These are phyloP conservation scores for Solanum chacoense DNA, from an alignment of 305 asterid species.

Conservation along the genomic window DNA sequence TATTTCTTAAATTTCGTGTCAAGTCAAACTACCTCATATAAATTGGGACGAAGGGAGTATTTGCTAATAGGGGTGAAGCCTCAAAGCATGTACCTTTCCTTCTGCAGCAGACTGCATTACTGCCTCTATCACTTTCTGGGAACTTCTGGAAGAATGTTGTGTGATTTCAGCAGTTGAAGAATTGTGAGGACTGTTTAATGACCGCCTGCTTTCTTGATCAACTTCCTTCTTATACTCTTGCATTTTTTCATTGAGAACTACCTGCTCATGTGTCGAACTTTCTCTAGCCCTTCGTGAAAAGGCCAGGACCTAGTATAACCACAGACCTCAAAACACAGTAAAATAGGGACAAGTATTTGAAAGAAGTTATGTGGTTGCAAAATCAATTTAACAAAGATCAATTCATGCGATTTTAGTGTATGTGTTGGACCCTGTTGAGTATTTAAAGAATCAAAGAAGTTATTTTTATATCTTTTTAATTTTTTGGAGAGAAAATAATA, in stretches of 20 bases:
- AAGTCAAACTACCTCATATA: neutral
- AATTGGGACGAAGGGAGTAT: neutral
- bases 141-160: slow-evolving; percentile 42
- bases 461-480: neutral
- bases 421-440: neutral
- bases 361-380: neutral
- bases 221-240: slow-evolving; percentile 58
- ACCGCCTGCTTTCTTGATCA: slow-evolving; percentile 43
- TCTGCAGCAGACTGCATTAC: slow-evolving; percentile 70
- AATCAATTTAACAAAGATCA: neutral
- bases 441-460: neutral
- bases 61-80: neutral
- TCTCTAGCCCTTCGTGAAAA: slow-evolving; percentile 62
- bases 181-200: slow-evolving; percentile 18
- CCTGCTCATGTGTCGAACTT: slow-evolving; percentile 55
- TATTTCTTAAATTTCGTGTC: neutral
- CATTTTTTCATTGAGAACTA: slow-evolving; percentile 65
- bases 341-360: neutral
- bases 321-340: neutral
- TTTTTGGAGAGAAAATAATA: neutral
- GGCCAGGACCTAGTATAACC: slow-evolving; percentile 49
- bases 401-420: neutral
- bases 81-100: slow-evolving; percentile 56
- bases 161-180: slow-evolving; percentile 33
- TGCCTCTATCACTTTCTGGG: slow-evolving; percentile 73